Percentiles rank a stretch among this genome's conserved stretches.
Conservation (phyloP, 768 basidiomycete species). For the Fomitopsis pulvina region DNA sequence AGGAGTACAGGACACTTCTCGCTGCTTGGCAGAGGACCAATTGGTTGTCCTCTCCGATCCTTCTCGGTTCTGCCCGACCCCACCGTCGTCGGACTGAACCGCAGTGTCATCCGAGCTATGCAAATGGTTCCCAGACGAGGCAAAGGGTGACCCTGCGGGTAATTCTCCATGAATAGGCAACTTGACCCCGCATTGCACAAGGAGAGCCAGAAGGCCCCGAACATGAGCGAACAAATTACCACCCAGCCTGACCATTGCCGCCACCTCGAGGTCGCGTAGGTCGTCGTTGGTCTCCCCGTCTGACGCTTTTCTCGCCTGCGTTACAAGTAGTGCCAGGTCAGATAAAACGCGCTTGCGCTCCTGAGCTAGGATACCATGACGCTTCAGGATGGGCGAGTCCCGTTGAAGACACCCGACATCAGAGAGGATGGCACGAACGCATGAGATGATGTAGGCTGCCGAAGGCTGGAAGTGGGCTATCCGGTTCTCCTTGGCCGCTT, state of each 20-base stretch:
- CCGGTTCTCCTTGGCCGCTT: slow-evolving; percentile 73
- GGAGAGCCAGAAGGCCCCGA: slow-evolving; percentile 70
- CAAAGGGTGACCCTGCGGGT: slow-evolving; percentile 20
- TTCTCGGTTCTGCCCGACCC: slow-evolving; percentile 12
- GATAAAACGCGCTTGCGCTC: slow-evolving; percentile 81
- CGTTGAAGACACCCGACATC: slow-evolving; percentile 80
- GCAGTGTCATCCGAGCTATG: slow-evolving; percentile 25
- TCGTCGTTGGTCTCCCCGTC: slow-evolving; percentile 42
- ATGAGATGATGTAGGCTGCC: slow-evolving; percentile 91
- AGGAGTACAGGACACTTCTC: slow-evolving; percentile 13
- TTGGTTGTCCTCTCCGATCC: slow-evolving; percentile 10
- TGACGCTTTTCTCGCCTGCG: slow-evolving; percentile 64
- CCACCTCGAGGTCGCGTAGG: slow-evolving; percentile 51
- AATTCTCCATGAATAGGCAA: slow-evolving; percentile 32
- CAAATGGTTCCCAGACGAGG: slow-evolving; percentile 26
- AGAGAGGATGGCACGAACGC: slow-evolving; percentile 81
- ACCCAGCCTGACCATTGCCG: slow-evolving; percentile 74
- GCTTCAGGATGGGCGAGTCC: slow-evolving; percentile 67
- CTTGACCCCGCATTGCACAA: slow-evolving; percentile 67
- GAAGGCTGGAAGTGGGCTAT: slow-evolving; percentile 87
- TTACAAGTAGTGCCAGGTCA: slow-evolving; percentile 75
- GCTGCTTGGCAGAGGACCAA: slow-evolving; percentile 7
- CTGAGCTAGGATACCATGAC: slow-evolving; percentile 57
- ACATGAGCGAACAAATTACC: slow-evolving; percentile 79
- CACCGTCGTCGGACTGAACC: slow-evolving; percentile 16